A percentile compares a stretch with the other conserved stretches of the same genome.
Conservation (phyloP, 1,284 basidiomycete genomes). For the Cutaneotrichosporon sp. region DNA sequence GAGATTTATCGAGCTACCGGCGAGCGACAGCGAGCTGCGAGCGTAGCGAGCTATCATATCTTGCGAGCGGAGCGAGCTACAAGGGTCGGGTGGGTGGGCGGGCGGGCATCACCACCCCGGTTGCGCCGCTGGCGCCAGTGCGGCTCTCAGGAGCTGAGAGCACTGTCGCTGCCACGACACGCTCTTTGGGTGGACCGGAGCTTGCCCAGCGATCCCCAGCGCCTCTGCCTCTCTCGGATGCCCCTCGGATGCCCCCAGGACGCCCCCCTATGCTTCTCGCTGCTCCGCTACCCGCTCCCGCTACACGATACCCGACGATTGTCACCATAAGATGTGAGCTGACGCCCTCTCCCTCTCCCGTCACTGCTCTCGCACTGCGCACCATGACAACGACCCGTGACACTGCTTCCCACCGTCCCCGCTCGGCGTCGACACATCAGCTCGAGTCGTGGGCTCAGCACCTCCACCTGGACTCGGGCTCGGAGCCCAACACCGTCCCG, state of each 20-base stretch:
- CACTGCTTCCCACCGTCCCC: conserved; percentile 1
- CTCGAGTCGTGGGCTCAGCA: conserved; percentile 49
- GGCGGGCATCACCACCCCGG: too few species aligned
- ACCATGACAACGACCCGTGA: background rate
- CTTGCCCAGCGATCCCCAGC: background rate
- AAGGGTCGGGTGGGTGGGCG: too few species aligned
- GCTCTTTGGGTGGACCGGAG: background rate
- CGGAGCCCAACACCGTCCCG: conserved; percentile 33
- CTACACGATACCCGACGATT: background rate
- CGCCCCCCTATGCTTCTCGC: background rate
- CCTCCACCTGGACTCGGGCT: conserved; percentile 40
- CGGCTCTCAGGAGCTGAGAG: background rate
- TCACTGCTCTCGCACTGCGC: background rate
- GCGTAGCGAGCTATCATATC: too few species aligned
- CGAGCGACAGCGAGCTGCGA: too few species aligned
- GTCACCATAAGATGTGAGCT: background rate
- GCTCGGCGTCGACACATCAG: conserved; percentile 27
- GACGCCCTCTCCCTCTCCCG: background rate
- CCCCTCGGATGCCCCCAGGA: background rate
- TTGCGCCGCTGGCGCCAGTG: conserved; percentile 1
- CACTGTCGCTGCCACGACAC: background rate
- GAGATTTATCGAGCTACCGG: too few species aligned
- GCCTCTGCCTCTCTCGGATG: background rate
- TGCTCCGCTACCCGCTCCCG: background rate
- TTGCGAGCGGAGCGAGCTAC: too few species aligned